These are phyloP conservation scores for Phialophora chinensis DNA, from an alignment of 2,329 filamentous ascomycete genomes.

Conservation along the genomic window DNA sequence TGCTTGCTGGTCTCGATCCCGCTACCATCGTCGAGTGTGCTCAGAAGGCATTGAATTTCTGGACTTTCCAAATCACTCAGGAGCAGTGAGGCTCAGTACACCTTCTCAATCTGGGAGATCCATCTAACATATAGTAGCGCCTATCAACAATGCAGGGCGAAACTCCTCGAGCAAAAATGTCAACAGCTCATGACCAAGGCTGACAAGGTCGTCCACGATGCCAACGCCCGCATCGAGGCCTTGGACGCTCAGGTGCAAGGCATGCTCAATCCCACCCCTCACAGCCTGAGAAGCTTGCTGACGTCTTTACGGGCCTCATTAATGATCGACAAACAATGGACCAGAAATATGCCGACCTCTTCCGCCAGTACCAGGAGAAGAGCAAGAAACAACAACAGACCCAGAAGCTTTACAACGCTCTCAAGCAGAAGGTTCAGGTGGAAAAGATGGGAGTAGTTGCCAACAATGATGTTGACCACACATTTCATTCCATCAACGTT, in stretches of 20 bases:
- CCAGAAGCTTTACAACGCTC: slow-evolving; percentile 64
- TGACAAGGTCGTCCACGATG: slow-evolving; percentile 75
- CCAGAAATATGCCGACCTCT: slow-evolving; percentile 74
- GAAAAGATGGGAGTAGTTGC: slow-evolving; percentile 62
- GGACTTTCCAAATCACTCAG: slow-evolving; percentile 83
- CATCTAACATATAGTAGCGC: slow-evolving; percentile 57
- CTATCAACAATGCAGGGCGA: slow-evolving; percentile 78
- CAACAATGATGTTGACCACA: slow-evolving; percentile 58
- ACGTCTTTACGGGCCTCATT: slow-evolving; percentile 57
- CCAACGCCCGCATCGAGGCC: slow-evolving; percentile 72
- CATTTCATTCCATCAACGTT: slow-evolving; percentile 48
- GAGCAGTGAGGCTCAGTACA: slow-evolving; percentile 66
- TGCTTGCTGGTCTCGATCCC: slow-evolving; percentile 82
- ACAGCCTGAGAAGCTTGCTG: slow-evolving; percentile 41
- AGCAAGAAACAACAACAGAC: slow-evolving; percentile 70
- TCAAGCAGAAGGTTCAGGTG: slow-evolving; percentile 62
- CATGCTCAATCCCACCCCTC: slow-evolving; percentile 41
- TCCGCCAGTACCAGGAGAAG: slow-evolving; percentile 71
- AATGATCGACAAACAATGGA: slow-evolving; percentile 67
- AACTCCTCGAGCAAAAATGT: slow-evolving; percentile 75
- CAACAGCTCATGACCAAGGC: slow-evolving; percentile 67
- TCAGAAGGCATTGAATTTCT: slow-evolving; percentile 78
- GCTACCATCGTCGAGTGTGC: slow-evolving; percentile 86
- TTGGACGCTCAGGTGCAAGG: slow-evolving; percentile 70
- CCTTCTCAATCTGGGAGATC: background rate